phyloP scores from a whole-genome alignment of 805 yeast species.

The Wickerhamiella dianesei region DNA sequence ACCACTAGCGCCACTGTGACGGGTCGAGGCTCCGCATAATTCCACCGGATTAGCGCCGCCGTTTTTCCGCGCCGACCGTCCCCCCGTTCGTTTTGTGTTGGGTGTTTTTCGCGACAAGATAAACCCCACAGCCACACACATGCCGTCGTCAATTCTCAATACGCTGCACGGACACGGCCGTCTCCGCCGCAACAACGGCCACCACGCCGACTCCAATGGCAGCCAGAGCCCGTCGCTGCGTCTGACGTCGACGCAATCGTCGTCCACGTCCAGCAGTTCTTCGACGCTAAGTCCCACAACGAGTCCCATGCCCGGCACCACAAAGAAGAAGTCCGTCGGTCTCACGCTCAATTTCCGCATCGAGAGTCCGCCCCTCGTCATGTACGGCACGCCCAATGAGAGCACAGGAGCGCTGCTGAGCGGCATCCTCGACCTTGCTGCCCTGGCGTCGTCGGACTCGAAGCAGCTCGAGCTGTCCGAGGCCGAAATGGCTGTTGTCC shows the following conservation, averaged over 20 bases:
- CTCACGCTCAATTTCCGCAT: conserved; percentile 22
- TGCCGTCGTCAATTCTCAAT: conserved; percentile 2
- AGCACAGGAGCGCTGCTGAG: conserved; percentile 76
- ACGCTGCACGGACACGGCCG: conserved; percentile 1
- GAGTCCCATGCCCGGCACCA: not conserved
- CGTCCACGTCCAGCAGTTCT: not conserved
- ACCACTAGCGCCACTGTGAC: too few species aligned
- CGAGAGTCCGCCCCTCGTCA: conserved; percentile 83
- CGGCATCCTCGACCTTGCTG: conserved; percentile 50
- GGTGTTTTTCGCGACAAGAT: too few species aligned
- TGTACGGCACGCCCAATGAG: conserved; percentile 67
- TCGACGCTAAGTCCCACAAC: not conserved
- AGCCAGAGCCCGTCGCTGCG: not conserved
- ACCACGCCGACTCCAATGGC: not conserved
- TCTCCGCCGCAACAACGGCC: not conserved
- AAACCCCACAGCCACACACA: too few species aligned
- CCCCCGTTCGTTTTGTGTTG: too few species aligned
- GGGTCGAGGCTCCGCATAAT: too few species aligned
- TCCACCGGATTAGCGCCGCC: too few species aligned
- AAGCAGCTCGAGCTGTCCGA: conserved; percentile 32
- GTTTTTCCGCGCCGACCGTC: too few species aligned
- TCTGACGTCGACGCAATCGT: not conserved
- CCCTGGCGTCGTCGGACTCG: conserved; percentile 27
- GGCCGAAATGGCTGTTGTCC: conserved; percentile 36
- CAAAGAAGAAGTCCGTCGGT: not conserved